These are phyloP conservation scores for Gossypium ekmanianum DNA, from an alignment of 345 rosid genomes.

Conservation along the genomic window DNA sequence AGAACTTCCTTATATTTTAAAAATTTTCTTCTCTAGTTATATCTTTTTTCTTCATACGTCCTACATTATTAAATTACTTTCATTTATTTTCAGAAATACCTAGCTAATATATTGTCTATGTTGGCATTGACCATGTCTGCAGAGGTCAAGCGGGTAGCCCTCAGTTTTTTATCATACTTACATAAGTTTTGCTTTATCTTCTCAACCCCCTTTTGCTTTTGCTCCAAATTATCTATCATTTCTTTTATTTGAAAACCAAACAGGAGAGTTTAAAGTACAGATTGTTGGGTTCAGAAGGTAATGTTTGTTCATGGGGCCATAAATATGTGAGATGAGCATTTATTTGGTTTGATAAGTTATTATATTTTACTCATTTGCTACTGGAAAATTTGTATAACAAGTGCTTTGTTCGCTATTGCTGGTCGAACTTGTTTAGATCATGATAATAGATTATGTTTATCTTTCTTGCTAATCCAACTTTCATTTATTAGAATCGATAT, in stretches of 20 bases:
- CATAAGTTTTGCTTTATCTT: not conserved
- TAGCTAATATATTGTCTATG: slow-evolving; percentile 89
- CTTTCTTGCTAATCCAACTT: not conserved
- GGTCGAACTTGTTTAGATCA: not conserved
- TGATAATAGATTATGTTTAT: not conserved
- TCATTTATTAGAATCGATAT: not conserved
- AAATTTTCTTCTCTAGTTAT: not conserved
- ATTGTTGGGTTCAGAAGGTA: slow-evolving; percentile 63
- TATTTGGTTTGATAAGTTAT: not conserved
- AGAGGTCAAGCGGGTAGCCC: slow-evolving; percentile 83
- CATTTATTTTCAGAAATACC: slow-evolving; percentile 53
- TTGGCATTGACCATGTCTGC: slow-evolving; percentile 97
- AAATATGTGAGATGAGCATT: slow-evolving; percentile 74
- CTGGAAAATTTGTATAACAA: not conserved
- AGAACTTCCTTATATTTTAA: not conserved
- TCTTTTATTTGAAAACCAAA: slow-evolving; percentile 14
- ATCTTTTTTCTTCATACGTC: not conserved
- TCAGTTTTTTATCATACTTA: not conserved
- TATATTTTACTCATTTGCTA: not conserved
- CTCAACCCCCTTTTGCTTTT: not conserved
- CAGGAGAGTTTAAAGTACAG: slow-evolving; percentile 93
- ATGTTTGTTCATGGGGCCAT: slow-evolving; percentile 93
- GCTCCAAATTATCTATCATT: not conserved
- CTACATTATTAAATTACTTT: not conserved
- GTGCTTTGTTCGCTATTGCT: slow-evolving; percentile 2